Percentiles rank a stretch among this genome's conserved stretches.
These are phyloP conservation scores for Asparagopsis taxiformis DNA, from an alignment of 31 red algal species.

Conservation along the genomic window DNA sequence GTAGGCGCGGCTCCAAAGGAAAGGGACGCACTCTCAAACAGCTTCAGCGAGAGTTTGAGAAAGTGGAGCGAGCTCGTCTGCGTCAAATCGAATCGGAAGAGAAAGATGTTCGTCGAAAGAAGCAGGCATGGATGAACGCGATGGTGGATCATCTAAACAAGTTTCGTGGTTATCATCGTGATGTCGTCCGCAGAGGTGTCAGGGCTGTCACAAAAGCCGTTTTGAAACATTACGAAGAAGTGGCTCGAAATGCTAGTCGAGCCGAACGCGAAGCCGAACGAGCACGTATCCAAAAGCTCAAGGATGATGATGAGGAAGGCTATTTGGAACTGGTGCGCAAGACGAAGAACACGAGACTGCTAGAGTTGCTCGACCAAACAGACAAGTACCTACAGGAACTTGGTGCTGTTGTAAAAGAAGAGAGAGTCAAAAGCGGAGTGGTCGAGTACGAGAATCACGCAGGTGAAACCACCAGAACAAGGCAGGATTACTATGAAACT, in stretches of 20 bases:
- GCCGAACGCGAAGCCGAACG: slow-evolving; percentile 87
- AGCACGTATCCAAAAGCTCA: slow-evolving; percentile 84
- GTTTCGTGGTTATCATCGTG: slow-evolving; percentile 78
- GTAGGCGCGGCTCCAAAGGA: slow-evolving; percentile 41
- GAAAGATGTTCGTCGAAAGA: slow-evolving; percentile 70
- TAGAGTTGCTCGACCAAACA: slow-evolving; percentile 85
- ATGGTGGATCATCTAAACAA: slow-evolving; percentile 74
- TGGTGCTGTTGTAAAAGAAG: slow-evolving; percentile 70
- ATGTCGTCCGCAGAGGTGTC: slow-evolving; percentile 42
- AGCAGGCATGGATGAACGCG: slow-evolving; percentile 64
- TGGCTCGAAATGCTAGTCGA: slow-evolving; percentile 52
- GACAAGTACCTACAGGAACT: slow-evolving; percentile 90
- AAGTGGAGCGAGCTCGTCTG: slow-evolving; percentile 41
- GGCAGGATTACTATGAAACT: slow-evolving; percentile 81
- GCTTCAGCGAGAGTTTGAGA: slow-evolving; percentile 77
- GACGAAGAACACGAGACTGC: slow-evolving; percentile 89
- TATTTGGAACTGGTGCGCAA: slow-evolving; percentile 90
- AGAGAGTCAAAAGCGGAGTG: slow-evolving; percentile 49
- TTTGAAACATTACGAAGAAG: slow-evolving; percentile 80
- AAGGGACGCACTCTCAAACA: slow-evolving; percentile 44
- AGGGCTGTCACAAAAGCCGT: slow-evolving; percentile 65
- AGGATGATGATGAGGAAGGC: slow-evolving; percentile 93
- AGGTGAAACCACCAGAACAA: slow-evolving; percentile 27
- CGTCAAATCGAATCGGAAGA: slow-evolving; percentile 76
- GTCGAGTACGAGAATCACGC: slow-evolving; percentile 65